Evolutionary conservation across 805 yeast genomes (phyloP), one percentile per base, ranked within the genome.

Genomic region (Cyberlindnera suaveolens): DNA sequence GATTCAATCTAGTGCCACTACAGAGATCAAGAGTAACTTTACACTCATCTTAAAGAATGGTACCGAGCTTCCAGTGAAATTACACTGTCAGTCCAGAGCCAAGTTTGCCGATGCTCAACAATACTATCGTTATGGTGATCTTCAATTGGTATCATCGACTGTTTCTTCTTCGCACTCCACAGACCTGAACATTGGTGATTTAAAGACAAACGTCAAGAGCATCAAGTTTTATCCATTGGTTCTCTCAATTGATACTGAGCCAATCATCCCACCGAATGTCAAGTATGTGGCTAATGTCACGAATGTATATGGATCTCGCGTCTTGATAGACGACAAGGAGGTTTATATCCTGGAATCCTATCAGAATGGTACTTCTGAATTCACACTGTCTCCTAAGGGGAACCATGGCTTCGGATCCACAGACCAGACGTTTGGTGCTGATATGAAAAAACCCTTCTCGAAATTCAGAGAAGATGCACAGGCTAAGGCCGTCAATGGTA

Each of bases 281-380:
- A 47, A 48, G 3, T 49, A 40, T 18, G 35, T 47, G 15, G 53
- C 54, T 3, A 43, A 51, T 19, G 48, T 56, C 29, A 53, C 59
- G 1, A 41, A 46, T 15, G 52, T 53, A 2, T 54, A 56, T 35
- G 56, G 50, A 1, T 46, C 57, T 4, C 39, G 41, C 5, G 48
- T 55, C 5, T 29, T 20, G 2, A 46, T 54, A 11, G 38, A 52
- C 29, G 59, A 40, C 1, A 41, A 34, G 17, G 56, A 53, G n/a
- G 56, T 52, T 1, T 52, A 43, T 36, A 38, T 45, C 4, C 29
- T 54, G 30, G 57, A 51, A 31, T 53, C 60, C 4, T 42, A 49
- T 19, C 78, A 75, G 49, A 65, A 67, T 36, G 81, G 80, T 18
- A 63, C 72, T 2, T 71, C 80, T 0, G 47, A 48, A 8, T 74